Base-by-base conservation (phyloP, 345 rosid genomes). In the Salix exigua region DNA sequence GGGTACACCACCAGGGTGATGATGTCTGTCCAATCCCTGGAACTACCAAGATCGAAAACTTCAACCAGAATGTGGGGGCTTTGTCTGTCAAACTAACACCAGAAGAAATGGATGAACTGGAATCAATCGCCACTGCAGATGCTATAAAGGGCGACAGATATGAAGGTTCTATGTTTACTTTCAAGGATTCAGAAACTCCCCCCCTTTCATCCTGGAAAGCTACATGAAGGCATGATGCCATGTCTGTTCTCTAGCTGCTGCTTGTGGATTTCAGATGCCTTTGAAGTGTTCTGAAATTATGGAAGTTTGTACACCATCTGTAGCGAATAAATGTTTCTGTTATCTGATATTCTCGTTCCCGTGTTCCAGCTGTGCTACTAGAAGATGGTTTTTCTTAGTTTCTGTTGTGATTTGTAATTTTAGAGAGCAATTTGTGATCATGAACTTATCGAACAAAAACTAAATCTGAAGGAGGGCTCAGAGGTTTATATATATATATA, bases 1-100 rank as follows among this genome's bases (percentile, higher is more conserved):
- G 91, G 96, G 84, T 91, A 53, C 93, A 89, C 79, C 89, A 84
- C 81, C 90, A 83, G 26, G 90, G 93, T 48, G 83, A 82, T 2
- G 93, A 91, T 35, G 88, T 91, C 0, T 87, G 90, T 28, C 91
- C 89, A 68, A 91, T 91, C 74, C 92, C 90, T 4, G 88, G 87
- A 75, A 88, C 91, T 42, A 87, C 90, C 31, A 87, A 85, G 83
- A 82, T 86, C 0, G 88, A 85, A 76, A 91, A 91, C 82, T 78
- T 90, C 53, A 82, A 81, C 53, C 85, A 84, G 78, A 90, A 90
- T 78, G 82, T 86, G 3, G 88, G 84, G 63, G 92, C 91, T 78
- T 75, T 90, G 74, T 84, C 86, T 2, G 83, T 90, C 66, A 89
- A 88, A 69, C 78, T 90, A 30, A 73, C 90, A 63, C 80, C 75